Evolutionary conservation across 805 yeast species (phyloP).

Genomic region (Cyberlindnera suaveolens): DNA sequence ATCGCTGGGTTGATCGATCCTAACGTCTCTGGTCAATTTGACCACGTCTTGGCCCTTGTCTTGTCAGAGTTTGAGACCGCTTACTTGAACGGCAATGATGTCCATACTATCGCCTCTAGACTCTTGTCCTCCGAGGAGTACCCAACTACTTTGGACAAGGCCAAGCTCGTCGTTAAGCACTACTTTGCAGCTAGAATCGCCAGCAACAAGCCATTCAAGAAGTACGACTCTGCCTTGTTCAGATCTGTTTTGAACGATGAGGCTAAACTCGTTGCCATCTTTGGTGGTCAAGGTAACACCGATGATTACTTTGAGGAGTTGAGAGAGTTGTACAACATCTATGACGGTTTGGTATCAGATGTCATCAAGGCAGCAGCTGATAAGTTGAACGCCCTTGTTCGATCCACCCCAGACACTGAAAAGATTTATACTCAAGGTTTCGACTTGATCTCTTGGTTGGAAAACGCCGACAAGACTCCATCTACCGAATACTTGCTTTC

Average conservation of each 20-base stretch:
- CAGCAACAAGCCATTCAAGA: conserved; percentile 42
- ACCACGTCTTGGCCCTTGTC: conserved; percentile 63
- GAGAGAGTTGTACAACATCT: conserved; percentile 73
- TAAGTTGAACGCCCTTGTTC: conserved; percentile 60
- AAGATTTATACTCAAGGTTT: conserved; percentile 92
- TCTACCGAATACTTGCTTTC: conserved; percentile 80
- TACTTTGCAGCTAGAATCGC: conserved; percentile 60
- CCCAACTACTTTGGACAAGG: conserved; percentile 67
- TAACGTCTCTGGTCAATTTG: conserved; percentile 46
- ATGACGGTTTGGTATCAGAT: conserved; percentile 68
- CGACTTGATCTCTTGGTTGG: conserved; percentile 83
- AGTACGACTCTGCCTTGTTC: conserved; percentile 55
- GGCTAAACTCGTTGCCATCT: conserved; percentile 73
- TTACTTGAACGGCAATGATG: conserved; percentile 69
- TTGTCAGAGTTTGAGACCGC: conserved; percentile 80
- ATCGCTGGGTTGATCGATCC: conserved; percentile 44
- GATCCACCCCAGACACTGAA: conserved; percentile 68
- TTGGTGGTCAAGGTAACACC: conserved; percentile 99
- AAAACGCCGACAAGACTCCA: conserved; percentile 80
- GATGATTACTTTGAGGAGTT: conserved; percentile 97
- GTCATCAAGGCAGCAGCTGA: conserved; percentile 65
- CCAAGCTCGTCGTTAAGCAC: conserved; percentile 67
- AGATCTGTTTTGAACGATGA: conserved; percentile 49
- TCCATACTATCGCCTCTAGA: conserved; percentile 80
- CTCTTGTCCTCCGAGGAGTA: conserved; percentile 47